phyloP scores from a whole-genome alignment of 2,329 filamentous ascomycete genomes.

The Paraphaeosphaeria minitans region DNA sequence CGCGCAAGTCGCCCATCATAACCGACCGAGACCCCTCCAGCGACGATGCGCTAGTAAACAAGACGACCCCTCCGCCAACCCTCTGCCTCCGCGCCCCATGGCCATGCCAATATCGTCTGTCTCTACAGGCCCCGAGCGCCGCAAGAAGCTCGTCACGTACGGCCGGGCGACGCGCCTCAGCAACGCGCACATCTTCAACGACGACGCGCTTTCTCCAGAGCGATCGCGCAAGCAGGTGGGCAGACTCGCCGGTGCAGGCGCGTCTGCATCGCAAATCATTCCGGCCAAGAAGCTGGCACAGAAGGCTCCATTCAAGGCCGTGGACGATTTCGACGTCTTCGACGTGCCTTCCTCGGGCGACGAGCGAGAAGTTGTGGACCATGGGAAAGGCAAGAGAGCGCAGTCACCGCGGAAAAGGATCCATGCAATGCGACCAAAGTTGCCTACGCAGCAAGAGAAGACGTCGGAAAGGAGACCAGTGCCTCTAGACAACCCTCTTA shows the following conservation, averaged over 20 bases:
- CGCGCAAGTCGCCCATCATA: neutral
- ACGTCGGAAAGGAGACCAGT: neutral
- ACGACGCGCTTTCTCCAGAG: conserved; percentile 42
- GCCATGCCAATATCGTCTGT: conserved; percentile 34
- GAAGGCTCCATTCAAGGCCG: conserved; percentile 1
- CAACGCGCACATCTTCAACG: conserved; percentile 19
- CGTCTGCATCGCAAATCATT: conserved; percentile 16
- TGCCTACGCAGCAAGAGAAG: conserved; percentile 1
- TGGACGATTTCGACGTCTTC: conserved; percentile 9
- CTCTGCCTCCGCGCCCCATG: conserved; percentile 25
- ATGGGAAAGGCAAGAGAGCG: neutral
- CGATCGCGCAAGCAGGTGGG: conserved; percentile 33
- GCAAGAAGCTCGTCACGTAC: conserved; percentile 48
- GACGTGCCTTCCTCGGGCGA: conserved; percentile 16
- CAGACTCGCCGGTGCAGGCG: conserved; percentile 10
- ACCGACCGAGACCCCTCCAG: conserved; percentile 6
- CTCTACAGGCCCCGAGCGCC: conserved; percentile 38
- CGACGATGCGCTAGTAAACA: conserved; percentile 27
- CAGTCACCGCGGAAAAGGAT: neutral
- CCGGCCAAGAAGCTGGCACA: conserved; percentile 1
- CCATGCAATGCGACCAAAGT: neutral
- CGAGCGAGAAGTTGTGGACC: neutral
- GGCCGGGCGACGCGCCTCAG: conserved; percentile 41
- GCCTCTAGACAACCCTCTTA: neutral
- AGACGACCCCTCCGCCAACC: neutral